phyloP scores from a whole-genome alignment of 2,329 filamentous ascomycete species.

The Talaromyces sp. region DNA sequence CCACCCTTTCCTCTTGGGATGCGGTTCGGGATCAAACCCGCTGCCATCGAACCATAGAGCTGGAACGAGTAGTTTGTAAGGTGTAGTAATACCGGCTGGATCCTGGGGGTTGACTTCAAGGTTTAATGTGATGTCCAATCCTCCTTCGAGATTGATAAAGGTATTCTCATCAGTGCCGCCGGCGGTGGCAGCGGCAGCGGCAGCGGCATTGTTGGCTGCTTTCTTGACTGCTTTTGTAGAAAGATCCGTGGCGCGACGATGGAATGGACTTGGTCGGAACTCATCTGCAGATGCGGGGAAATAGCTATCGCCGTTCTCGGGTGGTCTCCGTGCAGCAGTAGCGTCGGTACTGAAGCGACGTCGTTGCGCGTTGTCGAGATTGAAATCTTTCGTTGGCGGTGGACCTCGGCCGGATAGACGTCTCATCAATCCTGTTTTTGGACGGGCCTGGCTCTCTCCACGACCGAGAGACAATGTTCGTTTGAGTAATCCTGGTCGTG shows the following conservation, averaged over 20 bases:
- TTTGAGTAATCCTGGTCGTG: constrained; percentile 39
- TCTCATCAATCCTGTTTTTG: constrained; percentile 41
- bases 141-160: constrained; percentile 70
- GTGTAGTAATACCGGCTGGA: constrained; percentile 78
- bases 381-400: constrained; percentile 39
- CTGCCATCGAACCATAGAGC: constrained; percentile 56
- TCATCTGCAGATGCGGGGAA: constrained; percentile 24
- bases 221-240: constrained; percentile 58
- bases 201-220: constrained; percentile 14
- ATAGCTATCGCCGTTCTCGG: constrained; percentile 30
- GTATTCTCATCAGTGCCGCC: constrained; percentile 49
- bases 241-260: constrained; percentile 65
- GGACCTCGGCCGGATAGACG: constrained; percentile 42
- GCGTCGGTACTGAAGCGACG: constrained; percentile 36
- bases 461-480: constrained; percentile 60
- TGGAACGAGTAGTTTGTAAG: constrained; percentile 82
- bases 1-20: constrained; percentile 35
- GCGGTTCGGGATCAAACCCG: constrained; percentile 32
- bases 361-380: constrained; percentile 21
- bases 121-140: constrained; percentile 81
- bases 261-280: constrained; percentile 48
- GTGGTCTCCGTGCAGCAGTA: constrained; percentile 1
- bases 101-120: constrained; percentile 83
- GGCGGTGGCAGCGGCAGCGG: constrained; percentile 21
- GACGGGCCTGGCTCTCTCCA: constrained; percentile 48